A percentile compares a stretch with the other conserved stretches of the same genome.
Evolutionary conservation across 1,284 basidiomycete genomes (phyloP).

Genomic region (Pyrrhoderma lamaoense): DNA sequence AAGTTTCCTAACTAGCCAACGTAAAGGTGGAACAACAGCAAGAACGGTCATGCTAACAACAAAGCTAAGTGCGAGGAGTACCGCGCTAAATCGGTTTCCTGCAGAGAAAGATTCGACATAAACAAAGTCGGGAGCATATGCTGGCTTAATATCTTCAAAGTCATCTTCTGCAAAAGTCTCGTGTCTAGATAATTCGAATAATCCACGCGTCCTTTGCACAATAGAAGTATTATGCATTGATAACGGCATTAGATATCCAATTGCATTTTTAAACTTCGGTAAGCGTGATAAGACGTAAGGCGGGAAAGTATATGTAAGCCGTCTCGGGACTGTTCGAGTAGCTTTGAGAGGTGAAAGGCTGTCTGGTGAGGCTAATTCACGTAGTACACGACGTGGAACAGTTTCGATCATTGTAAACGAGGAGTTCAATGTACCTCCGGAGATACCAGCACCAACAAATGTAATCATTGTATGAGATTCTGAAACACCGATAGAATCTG

Average conservation of each 20-base stretch:
- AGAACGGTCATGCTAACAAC: constrained; percentile 29
- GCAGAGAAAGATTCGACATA: constrained; percentile 67
- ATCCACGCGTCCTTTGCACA: constrained; percentile 74
- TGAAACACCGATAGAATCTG: constrained; percentile 29
- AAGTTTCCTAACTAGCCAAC: constrained; percentile 45
- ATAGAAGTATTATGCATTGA: constrained; percentile 52
- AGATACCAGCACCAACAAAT: constrained; percentile 41
- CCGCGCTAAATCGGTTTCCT: constrained; percentile 35
- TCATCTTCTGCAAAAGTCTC: not conserved
- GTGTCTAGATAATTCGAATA: constrained; percentile 41
- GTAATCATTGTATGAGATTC: constrained; percentile 42
- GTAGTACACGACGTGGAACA: constrained; percentile 34
- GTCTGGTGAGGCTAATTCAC: constrained; percentile 34
- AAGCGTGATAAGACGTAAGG: not conserved
- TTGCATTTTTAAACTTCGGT: constrained; percentile 13
- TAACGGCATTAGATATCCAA: constrained; percentile 63
- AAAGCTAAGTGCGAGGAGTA: constrained; percentile 36
- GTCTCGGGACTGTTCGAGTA: not conserved
- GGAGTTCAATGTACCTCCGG: constrained; percentile 65
- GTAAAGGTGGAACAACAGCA: constrained; percentile 36
- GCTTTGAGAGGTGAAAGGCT: constrained; percentile 42
- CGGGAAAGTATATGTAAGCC: constrained; percentile 10
- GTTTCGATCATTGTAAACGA: constrained; percentile 42
- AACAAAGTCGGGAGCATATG: constrained; percentile 60
- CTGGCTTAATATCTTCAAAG: constrained; percentile 15